Evolutionary conservation across 441 rosid genomes (phyloP), one percentile per base, ranked within the genome.

Genomic region (Viola pubescens): DNA sequence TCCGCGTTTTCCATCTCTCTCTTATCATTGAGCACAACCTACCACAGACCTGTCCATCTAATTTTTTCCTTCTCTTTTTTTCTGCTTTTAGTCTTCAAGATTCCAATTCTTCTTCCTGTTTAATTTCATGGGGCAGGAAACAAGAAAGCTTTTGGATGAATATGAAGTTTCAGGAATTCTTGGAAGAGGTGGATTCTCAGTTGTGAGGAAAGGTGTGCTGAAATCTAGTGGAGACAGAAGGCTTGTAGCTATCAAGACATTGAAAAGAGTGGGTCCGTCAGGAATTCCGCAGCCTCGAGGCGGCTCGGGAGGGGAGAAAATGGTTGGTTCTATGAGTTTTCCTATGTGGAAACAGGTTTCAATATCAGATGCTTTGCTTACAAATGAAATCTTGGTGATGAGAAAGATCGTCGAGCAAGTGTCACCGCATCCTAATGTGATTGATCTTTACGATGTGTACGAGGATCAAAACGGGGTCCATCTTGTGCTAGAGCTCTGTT

Each of bases 371-470:
- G 82, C 89, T 8, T 63, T 83, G 61, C 67, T 83, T 42, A 77
- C 89, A 3, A 86, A 86, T n/a, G 89, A 86, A 77, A 86, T 86
- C 56, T 63, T 82, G 62, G 89, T 86, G 0, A 84, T 84, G 90
- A 73, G 88, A 63, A 80, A 68, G 58, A 82, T 84, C 4, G 90
- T 84, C 5, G 94, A 83, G 59, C 76, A 72, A 8, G 88, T 86
- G 8, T 86, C 85, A 0, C 94, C 90, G 0, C 90, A 84, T 57
- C 82, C 81, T 0, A 86, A 86, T 47, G 81, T 86, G 42, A 71
- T 86, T 41, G 83, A 82, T 58, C 82, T 86, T n/a, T 82, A 82
- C 6, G 94, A 84, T 13, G 86, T 82, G 19, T 82, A 71, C 9
- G 86, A 84, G 74, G 94, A 86, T 60, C 84, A 72, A 41, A 69